phyloP scores from a whole-genome alignment of 2,329 filamentous ascomycete genomes.

The Ophiognomonia clavigignenti-juglandacearum region DNA sequence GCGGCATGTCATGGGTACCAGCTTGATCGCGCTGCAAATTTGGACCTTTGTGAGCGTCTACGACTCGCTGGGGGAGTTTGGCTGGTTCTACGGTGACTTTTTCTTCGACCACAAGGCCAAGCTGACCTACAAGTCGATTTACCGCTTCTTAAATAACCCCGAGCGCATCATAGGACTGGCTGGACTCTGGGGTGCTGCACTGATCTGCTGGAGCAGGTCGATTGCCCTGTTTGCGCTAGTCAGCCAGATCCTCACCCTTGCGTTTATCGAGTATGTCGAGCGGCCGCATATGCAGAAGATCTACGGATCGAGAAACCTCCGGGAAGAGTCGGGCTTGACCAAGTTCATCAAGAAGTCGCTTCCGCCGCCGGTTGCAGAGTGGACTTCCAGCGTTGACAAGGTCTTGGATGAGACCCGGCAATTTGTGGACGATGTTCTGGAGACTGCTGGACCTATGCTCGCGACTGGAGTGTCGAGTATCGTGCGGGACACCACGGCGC shows the following conservation, averaged over 20 bases:
- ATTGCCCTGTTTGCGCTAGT: constrained; percentile 83
- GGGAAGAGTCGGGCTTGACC: constrained; percentile 83
- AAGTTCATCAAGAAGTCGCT: constrained; percentile 86
- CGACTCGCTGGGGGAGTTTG: constrained; percentile 92
- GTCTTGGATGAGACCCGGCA: constrained; percentile 83
- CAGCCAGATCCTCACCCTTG: constrained; percentile 79
- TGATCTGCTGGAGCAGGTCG: constrained; percentile 85
- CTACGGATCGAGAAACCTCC: constrained; percentile 72
- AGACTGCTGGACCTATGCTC: constrained; percentile 78
- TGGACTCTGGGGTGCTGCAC: constrained; percentile 89
- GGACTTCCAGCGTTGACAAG: constrained; percentile 81
- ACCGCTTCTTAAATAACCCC: constrained; percentile 96
- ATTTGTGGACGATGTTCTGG: constrained; percentile 86
- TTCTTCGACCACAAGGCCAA: constrained; percentile 89
- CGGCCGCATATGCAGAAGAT: constrained; percentile 98
- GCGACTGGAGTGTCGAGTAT: constrained; percentile 82
- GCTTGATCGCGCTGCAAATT: constrained; percentile 78
- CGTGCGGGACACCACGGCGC: constrained; percentile 77
- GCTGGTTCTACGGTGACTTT: constrained; percentile 99
- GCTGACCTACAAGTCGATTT: constrained; percentile 94
- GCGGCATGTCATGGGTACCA: constrained; percentile 78
- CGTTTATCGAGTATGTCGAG: constrained; percentile 89
- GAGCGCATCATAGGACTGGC: constrained; percentile 91
- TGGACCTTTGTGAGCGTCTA: constrained; percentile 95
- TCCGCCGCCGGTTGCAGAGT: constrained; percentile 75